These are phyloP conservation scores for Plantago rigida DNA, from an alignment of 305 asterid genomes.

Conservation along the genomic window DNA sequence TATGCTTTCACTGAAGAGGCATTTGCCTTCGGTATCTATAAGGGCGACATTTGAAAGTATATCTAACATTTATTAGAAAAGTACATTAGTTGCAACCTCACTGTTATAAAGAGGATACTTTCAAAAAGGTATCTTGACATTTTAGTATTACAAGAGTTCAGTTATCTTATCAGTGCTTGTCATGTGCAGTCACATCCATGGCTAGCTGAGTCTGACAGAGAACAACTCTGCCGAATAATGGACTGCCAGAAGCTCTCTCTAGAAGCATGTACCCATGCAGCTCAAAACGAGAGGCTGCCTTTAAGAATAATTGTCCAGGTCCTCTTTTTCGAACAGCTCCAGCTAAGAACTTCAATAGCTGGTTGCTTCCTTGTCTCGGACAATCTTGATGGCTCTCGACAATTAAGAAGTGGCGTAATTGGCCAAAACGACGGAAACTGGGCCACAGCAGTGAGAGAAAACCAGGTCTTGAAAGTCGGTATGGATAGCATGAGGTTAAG, in stretches of 20 bases:
- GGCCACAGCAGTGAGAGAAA: conserved; percentile 72
- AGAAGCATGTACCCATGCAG: conserved; percentile 98
- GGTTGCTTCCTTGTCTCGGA: conserved; percentile 92
- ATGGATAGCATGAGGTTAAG: conserved; percentile 92
- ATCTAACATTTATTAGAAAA: too few species aligned
- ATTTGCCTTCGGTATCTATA: too few species aligned
- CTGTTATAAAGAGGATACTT: too few species aligned
- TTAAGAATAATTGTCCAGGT: conserved; percentile 79
- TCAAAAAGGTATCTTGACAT: too few species aligned
- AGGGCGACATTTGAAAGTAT: too few species aligned
- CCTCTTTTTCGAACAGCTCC: conserved; percentile 97
- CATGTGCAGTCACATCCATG: conserved; percentile 83
- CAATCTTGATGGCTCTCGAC: conserved; percentile 81
- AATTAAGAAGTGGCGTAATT: conserved; percentile 62
- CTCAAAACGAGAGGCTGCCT: conserved; percentile 90
- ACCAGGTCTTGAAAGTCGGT: conserved; percentile 88
- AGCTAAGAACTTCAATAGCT: conserved; percentile 78
- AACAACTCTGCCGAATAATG: conserved; percentile 81
- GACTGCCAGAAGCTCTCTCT: conserved; percentile 97
- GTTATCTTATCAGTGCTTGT: conserved; percentile 2
- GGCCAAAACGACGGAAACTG: conserved; percentile 58
- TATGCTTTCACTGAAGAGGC: too few species aligned
- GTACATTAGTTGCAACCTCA: too few species aligned
- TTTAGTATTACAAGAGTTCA: conserved; percentile 1
- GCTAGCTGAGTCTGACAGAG: conserved; percentile 79